Evolutionary conservation across 176 grass and related monocot genomes (phyloP).

Genomic region (Pharus latifolius): DNA sequence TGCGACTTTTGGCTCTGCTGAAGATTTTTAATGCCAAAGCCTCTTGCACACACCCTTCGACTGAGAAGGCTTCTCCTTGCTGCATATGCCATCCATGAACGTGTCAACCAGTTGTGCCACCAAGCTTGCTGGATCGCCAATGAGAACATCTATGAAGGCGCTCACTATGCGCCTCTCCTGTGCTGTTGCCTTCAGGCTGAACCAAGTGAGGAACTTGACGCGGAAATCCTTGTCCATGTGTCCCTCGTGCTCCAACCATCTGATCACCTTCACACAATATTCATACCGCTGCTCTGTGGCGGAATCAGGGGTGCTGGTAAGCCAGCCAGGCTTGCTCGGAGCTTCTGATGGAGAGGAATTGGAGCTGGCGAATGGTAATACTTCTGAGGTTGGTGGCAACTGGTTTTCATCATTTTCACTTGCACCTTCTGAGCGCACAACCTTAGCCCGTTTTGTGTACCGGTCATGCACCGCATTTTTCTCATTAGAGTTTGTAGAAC

Average conservation of each 20-base stretch:
- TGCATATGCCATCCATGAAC: conserved; percentile 59
- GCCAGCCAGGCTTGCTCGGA: conserved; percentile 45
- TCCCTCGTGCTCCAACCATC: conserved; percentile 69
- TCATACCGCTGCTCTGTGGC: conserved; percentile 62
- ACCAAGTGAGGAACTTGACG: conserved; percentile 91
- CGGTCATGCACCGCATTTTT: conserved; percentile 41
- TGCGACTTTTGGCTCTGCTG: neutral
- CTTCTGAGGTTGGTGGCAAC: conserved; percentile 33
- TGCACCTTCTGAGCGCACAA: conserved; percentile 31
- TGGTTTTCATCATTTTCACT: conserved; percentile 50
- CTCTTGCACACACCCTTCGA: conserved; percentile 37
- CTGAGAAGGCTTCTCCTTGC: conserved; percentile 47
- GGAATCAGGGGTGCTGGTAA: conserved; percentile 46
- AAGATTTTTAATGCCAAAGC: conserved; percentile 41
- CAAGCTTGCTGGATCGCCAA: conserved; percentile 58
- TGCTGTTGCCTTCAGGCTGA: conserved; percentile 82
- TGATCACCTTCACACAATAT: conserved; percentile 86
- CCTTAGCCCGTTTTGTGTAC: conserved; percentile 37
- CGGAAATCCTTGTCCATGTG: conserved; percentile 72
- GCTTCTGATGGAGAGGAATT: conserved; percentile 37
- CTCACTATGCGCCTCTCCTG: conserved; percentile 70
- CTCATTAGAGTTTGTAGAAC: conserved; percentile 75
- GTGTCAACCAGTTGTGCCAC: conserved; percentile 60
- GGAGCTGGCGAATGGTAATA: conserved; percentile 43
- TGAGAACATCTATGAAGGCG: conserved; percentile 61